Conservation (phyloP, 805 yeast species). For the Lipomyces yamanashiensis region DNA sequence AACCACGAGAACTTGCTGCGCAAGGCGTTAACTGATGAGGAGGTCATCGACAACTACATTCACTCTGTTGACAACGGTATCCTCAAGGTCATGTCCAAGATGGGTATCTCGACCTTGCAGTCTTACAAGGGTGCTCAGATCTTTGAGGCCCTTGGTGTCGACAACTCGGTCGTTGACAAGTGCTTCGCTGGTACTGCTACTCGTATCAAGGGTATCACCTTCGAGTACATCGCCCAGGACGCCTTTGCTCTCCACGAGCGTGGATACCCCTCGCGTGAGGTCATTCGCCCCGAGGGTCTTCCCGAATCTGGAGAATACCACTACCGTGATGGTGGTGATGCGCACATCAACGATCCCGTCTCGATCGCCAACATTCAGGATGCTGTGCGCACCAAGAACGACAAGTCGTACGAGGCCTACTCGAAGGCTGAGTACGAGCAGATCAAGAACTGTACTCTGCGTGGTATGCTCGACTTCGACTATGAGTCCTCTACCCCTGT, state of each 20-base stretch:
- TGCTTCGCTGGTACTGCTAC: constrained; percentile 98
- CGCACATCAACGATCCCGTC: constrained; percentile 91
- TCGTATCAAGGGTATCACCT: constrained; percentile 92
- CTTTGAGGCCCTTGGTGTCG: constrained; percentile 95
- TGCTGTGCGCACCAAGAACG: constrained; percentile 97
- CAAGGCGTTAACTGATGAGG: constrained; percentile 57
- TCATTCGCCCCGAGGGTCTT: constrained; percentile 70
- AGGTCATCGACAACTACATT: constrained; percentile 77
- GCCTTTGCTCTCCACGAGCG: constrained; percentile 92
- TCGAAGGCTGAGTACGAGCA: constrained; percentile 90
- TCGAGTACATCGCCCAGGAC: constrained; percentile 95
- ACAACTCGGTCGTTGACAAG: constrained; percentile 90
- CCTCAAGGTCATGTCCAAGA: constrained; percentile 96
- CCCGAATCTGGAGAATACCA: constrained; percentile 98
- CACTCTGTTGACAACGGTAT: constrained; percentile 88
- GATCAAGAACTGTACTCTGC: constrained; percentile 85
- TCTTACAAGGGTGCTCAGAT: constrained; percentile 99
- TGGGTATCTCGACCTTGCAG: constrained; percentile 98
- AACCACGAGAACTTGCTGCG: constrained; percentile 70
- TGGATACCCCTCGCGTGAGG: constrained; percentile 81
- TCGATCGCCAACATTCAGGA: constrained; percentile 96
- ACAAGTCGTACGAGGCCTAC: constrained; percentile 87
- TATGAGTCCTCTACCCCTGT: constrained; percentile 70
- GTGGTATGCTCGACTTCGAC: constrained; percentile 93
- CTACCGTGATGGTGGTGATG: constrained; percentile 98